Percentiles rank a stretch among this genome's conserved stretches.
Evolutionary conservation across 2,329 filamentous ascomycete genomes (phyloP).

Genomic region (Leptographium flavum): DNA sequence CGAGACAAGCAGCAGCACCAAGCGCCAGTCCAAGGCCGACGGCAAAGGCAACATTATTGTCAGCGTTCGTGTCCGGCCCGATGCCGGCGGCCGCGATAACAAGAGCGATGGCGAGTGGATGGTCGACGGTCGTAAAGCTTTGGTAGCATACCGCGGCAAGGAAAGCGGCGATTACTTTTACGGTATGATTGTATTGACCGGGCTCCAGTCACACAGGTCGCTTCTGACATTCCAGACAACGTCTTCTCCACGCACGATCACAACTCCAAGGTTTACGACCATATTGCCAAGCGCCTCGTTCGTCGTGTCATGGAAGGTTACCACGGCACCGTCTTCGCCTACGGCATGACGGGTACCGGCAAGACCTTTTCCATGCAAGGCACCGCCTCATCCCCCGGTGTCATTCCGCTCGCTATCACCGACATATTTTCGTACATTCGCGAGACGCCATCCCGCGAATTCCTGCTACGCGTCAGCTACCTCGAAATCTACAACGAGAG

Average conservation of each 20-base stretch:
- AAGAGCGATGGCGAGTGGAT: conserved; percentile 74
- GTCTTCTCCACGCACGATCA: conserved; percentile 91
- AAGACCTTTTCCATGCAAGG: conserved; percentile 99
- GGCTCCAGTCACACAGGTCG: conserved; percentile 9
- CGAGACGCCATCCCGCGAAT: conserved; percentile 88
- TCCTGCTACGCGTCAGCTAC: conserved; percentile 89
- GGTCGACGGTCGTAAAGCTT: conserved; percentile 69
- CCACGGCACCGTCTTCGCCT: conserved; percentile 94
- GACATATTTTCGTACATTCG: conserved; percentile 99
- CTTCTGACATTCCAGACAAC: conserved; percentile 51
- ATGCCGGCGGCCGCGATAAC: conserved; percentile 48
- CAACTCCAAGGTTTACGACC: conserved; percentile 89
- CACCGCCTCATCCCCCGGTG: conserved; percentile 85
- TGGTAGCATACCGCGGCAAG: conserved; percentile 73
- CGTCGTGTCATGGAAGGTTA: conserved; percentile 98
- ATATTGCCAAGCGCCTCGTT: conserved; percentile 83
- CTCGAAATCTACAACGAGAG: conserved; percentile 98
- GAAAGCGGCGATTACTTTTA: conserved; percentile 90
- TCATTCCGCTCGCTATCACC: conserved; percentile 92
- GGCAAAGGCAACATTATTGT: conserved; percentile 91
- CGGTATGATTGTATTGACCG: conserved; percentile 40
- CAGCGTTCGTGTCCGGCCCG: conserved; percentile 84
- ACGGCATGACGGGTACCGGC: conserved; percentile 96
- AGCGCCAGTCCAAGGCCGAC: conserved; percentile 44
- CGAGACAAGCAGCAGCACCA: conserved; percentile 20